A percentile compares a stretch with the other conserved stretches of the same genome.
These are phyloP conservation scores for Persicaria maculosa DNA, from an alignment of 148 eudicot species.

Conservation along the genomic window DNA sequence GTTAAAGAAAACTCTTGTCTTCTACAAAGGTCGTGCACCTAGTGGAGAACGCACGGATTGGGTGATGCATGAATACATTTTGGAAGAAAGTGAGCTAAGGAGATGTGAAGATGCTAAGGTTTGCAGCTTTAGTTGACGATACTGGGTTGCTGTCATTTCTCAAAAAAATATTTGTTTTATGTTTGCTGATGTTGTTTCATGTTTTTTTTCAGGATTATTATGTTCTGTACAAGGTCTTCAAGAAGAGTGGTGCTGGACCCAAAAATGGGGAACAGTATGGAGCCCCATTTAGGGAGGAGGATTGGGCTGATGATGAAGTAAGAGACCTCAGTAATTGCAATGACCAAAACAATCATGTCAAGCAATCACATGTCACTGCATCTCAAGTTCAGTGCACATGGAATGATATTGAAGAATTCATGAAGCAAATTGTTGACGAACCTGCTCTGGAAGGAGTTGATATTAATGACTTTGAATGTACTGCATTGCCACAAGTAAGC, in stretches of 20 bases:
- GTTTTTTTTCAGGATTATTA: conserved; percentile 15
- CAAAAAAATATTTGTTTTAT: background rate
- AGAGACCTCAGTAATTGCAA: conserved; percentile 11
- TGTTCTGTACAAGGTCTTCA: conserved; percentile 33
- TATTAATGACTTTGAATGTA: conserved; percentile 18
- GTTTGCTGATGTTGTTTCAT: conserved; percentile 9
- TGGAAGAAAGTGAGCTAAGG: conserved; percentile 27
- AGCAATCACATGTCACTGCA: conserved; percentile 18
- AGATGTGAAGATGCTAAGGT: conserved; percentile 27
- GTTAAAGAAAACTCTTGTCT: conserved; percentile 34
- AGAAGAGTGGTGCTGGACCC: conserved; percentile 40
- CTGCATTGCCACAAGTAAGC: conserved; percentile 27
- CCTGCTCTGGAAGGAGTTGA: conserved; percentile 20
- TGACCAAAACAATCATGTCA: conserved; percentile 20
- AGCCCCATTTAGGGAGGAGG: conserved; percentile 35
- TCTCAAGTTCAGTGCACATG: conserved; percentile 18
- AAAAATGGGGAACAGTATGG: conserved; percentile 40
- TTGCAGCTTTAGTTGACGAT: conserved; percentile 9
- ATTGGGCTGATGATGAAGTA: conserved; percentile 30
- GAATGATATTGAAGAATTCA: conserved; percentile 40
- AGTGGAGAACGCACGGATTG: conserved; percentile 34
- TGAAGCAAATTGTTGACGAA: conserved; percentile 33
- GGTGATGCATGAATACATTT: conserved; percentile 41
- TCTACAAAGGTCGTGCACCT: conserved; percentile 33
- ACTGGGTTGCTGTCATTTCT: background rate